These are phyloP conservation scores for Bertia moriformis DNA, from an alignment of 2,329 filamentous ascomycete genomes.

Conservation along the genomic window DNA sequence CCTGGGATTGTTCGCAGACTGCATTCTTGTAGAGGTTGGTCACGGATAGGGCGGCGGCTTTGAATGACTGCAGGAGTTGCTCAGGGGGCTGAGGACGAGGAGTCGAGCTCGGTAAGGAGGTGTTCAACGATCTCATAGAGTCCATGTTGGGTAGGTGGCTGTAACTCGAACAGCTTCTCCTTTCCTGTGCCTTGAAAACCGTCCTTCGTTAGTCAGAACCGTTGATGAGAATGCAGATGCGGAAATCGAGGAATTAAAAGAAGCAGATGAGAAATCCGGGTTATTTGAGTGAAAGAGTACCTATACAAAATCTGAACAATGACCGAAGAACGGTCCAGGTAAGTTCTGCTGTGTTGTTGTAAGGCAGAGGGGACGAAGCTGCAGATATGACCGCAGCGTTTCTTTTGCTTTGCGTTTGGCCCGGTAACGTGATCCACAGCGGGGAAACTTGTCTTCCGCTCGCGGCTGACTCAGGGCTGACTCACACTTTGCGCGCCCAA, in stretches of 20 bases:
- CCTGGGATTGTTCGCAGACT: constrained; percentile 59
- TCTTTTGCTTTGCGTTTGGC: constrained; percentile 14
- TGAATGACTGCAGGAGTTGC: constrained; percentile 75
- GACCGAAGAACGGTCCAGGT: no score
- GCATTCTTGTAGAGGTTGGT: constrained; percentile 94
- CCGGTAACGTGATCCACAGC: constrained; percentile 20
- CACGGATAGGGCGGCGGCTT: constrained; percentile 78
- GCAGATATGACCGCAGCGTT: no score
- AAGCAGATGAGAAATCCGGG: no score
- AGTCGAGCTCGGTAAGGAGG: not conserved
- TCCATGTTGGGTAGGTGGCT: not conserved
- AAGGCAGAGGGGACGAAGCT: no score
- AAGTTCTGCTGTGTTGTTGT: no score
- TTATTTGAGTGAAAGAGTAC: no score
- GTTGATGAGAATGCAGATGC: no score
- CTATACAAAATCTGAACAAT: no score
- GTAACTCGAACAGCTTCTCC: no score
- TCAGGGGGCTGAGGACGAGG: constrained; percentile 25
- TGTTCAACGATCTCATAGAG: not conserved
- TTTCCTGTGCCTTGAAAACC: no score
- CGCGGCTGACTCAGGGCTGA: constrained; percentile 9
- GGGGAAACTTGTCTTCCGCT: constrained; percentile 9
- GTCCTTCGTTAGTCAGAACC: no score
- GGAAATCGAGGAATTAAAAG: no score
- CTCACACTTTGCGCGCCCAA: constrained; percentile 7